These are phyloP conservation scores for Penicillium chermesinum DNA, from an alignment of 495 filamentous ascomycete genomes.

Conservation along the genomic window DNA sequence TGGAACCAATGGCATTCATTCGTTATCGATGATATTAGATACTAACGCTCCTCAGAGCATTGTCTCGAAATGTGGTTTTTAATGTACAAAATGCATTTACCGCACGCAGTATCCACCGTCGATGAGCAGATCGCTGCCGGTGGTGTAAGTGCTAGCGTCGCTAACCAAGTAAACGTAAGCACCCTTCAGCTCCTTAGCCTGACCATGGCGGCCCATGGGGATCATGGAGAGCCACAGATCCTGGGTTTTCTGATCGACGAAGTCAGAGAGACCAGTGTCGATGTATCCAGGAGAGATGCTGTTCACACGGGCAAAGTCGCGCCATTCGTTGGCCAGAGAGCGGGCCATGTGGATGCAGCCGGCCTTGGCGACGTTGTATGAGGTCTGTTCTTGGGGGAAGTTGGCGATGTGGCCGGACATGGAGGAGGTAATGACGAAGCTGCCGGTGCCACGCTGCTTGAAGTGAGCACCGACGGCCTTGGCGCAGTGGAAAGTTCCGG, in stretches of 20 bases:
- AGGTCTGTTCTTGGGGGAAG: conserved; percentile 72
- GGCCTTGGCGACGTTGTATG: conserved; percentile 78
- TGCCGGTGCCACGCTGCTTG: conserved; percentile 55
- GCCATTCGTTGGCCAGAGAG: conserved; percentile 70
- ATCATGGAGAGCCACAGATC: conserved; percentile 70
- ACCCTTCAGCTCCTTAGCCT: conserved; percentile 69
- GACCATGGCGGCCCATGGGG: conserved; percentile 52
- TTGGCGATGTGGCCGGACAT: conserved; percentile 76
- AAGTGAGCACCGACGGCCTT: conserved; percentile 62
- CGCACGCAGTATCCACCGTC: conserved; percentile 58
- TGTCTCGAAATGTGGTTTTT: conserved; percentile 1
- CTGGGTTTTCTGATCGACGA: conserved; percentile 65
- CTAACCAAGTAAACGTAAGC: conserved; percentile 73
- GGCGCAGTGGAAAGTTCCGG: conserved; percentile 64
- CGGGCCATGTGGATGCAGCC: conserved; percentile 49
- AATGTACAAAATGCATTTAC: conserved; percentile 23
- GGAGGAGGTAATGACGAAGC: conserved; percentile 58
- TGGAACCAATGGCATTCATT: not conserved
- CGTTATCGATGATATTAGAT: not conserved
- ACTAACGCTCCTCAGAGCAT: not conserved
- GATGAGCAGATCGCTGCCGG: conserved; percentile 62
- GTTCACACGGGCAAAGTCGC: conserved; percentile 72
- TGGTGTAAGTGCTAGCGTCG: conserved; percentile 77
- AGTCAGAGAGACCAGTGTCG: conserved; percentile 72
- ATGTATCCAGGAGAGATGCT: conserved; percentile 74